Conservation (phyloP, 768 basidiomycete species). For the Chalciporus pseudorubinellus region DNA sequence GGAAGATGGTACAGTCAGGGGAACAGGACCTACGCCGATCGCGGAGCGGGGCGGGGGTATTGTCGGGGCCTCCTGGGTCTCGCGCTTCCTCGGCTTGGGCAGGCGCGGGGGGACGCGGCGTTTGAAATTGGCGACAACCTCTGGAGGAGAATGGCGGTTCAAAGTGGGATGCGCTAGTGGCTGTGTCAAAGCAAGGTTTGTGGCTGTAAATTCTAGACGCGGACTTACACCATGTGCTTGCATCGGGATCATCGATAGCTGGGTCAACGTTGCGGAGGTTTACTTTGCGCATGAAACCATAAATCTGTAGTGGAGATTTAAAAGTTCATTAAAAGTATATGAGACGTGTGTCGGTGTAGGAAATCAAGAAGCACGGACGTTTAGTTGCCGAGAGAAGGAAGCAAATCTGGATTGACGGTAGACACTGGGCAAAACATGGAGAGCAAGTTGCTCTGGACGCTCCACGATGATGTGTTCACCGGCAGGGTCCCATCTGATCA, state of each 20-base stretch:
- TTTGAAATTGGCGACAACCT: slow-evolving; percentile 92
- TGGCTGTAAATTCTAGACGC: slow-evolving; percentile 9
- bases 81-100: slow-evolving; percentile 82
- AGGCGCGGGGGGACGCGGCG: slow-evolving; percentile 92
- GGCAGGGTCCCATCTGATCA: slow-evolving; percentile 94
- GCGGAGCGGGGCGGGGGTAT: slow-evolving; percentile 79
- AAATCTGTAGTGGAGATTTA: slow-evolving; percentile 60
- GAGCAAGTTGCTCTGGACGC: slow-evolving; percentile 87
- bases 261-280: slow-evolving; percentile 94
- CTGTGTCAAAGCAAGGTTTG: slow-evolving; percentile 21
- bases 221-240: slow-evolving; percentile 92
- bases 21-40: slow-evolving; percentile 63
- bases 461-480: slow-evolving; percentile 97
- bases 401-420: slow-evolving; percentile 97
- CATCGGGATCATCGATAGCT: slow-evolving; percentile 93
- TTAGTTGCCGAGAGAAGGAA: slow-evolving; percentile 95
- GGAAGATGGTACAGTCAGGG: slow-evolving; percentile 62
- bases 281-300: slow-evolving; percentile 98
- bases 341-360: slow-evolving; percentile 20
- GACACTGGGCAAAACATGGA: slow-evolving; percentile 90
- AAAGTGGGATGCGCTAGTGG: slow-evolving; percentile 82
- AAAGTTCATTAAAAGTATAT: slow-evolving; percentile 22
- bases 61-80: slow-evolving; percentile 61
- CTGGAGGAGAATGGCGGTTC: slow-evolving; percentile 85
- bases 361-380: slow-evolving; percentile 57